Percentiles rank a stretch among this genome's conserved stretches.
phyloP scores from a whole-genome alignment of 441 rosid genomes.

The Gossypium gossypioides region DNA sequence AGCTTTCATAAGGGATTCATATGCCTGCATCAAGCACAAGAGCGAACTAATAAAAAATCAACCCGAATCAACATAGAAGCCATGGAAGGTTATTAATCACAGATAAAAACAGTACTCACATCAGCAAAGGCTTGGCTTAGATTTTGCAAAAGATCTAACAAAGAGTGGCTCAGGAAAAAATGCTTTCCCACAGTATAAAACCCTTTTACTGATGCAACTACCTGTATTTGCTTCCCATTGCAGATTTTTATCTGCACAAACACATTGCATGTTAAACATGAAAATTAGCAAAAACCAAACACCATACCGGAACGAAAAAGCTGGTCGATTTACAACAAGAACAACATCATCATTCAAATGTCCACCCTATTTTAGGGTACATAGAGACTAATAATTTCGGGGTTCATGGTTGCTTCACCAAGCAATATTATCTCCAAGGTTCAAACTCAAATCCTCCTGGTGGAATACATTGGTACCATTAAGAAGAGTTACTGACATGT shows the following conservation, averaged over 20 bases:
- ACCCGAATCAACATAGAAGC: neutral
- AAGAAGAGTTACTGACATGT: neutral
- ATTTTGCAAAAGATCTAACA: slow-evolving; percentile 54
- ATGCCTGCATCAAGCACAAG: slow-evolving; percentile 40
- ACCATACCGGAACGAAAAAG: neutral
- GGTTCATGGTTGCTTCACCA: no score
- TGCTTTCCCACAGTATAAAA: slow-evolving; percentile 49
- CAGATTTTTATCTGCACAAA: slow-evolving; percentile 47
- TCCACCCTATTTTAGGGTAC: neutral
- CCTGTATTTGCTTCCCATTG: slow-evolving; percentile 47
- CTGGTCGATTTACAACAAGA: neutral
- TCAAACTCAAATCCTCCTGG: no score
- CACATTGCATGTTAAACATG: neutral
- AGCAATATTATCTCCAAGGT: no score
- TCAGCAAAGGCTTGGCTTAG: slow-evolving; percentile 55
- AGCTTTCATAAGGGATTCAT: slow-evolving; percentile 49
- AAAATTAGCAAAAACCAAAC: neutral
- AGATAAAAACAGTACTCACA: slow-evolving; percentile 24
- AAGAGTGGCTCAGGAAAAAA: slow-evolving; percentile 34
- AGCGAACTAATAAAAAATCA: neutral
- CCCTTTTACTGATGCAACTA: slow-evolving; percentile 45
- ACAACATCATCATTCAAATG: neutral
- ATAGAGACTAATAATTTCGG: no score
- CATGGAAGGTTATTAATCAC: neutral
- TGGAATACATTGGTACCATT: no score